Base-by-base conservation (phyloP, 495 filamentous ascomycete species). In the Paragyromitra xinjiangensis region DNA sequence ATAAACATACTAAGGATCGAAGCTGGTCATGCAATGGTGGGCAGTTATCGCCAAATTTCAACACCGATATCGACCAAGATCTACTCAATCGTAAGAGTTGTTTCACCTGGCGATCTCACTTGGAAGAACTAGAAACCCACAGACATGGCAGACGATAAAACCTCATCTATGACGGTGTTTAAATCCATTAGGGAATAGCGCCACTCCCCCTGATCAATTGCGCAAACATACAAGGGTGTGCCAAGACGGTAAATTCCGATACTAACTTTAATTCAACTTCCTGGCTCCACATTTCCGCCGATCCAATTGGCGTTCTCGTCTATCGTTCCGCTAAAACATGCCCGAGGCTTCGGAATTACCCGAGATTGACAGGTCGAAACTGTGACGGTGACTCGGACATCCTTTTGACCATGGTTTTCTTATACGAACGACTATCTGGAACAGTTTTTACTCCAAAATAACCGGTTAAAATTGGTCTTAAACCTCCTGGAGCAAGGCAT, bases 261-360 rank as follows among this genome's bases (percentile, higher is more conserved):
- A 11, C 16, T 40, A 73, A 68, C 62, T 73, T 16, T 68, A 73
- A 68, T 68, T 48, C 64, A 58, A 68, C 63, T 45, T 67, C 71
- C 39, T 45, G 11, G 34, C 50, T 69, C 59, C 51, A 34, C 22
- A 4, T 12, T 67, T 34, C 6, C 44, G 45, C 44, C 37, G 34
- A 69, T 42, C 37, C 19, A 14, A 24, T 29, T 16, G 37, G 29
- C 24, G 5, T 53, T 68, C 48, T 51, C 69, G 58, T 58, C 26
- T 71, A 44, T 45, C 24, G 58, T 58, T 48, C 34, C 37, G 19
- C 37, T 8, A 37, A 14, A 45, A 45, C 22, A 55, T 53, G 51
- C 19, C 7, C 37, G 7, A n/a, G 37, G 51, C 37, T 40, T 69
- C 24, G 67, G 65, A 37, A n/a, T 14, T 39, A 45, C 22, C 64